phyloP scores from a whole-genome alignment of 208 protist species.

The Trypanosoma avium region DNA sequence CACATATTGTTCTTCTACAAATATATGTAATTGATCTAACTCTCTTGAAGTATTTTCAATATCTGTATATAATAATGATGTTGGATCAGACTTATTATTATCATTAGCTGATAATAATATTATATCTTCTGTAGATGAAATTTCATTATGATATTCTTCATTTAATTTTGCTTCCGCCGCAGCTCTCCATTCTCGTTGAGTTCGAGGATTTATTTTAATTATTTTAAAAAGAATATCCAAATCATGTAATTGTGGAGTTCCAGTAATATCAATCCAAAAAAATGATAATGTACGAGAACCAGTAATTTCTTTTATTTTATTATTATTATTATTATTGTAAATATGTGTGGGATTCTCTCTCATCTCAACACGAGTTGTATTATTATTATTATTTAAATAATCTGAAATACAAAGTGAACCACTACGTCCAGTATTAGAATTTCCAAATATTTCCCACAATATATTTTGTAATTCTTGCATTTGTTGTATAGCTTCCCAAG shows the following conservation, averaged over 20 bases:
- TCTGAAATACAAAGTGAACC: background rate
- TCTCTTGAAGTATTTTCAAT: background rate
- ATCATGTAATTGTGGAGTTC: conserved; percentile 3
- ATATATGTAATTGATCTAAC: conserved; percentile 10
- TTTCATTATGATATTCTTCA: background rate
- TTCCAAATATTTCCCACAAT: background rate
- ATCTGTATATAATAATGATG: background rate
- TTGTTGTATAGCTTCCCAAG: conserved; percentile 1
- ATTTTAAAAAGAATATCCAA: conserved; percentile 14
- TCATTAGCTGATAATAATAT: background rate
- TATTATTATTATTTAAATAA: background rate
- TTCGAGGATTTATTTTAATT: background rate
- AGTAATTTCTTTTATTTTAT: too few species aligned
- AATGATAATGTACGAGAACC: conserved; percentile 16
- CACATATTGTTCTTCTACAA: conserved; percentile 21
- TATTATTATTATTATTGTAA: too few species aligned
- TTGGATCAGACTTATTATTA: background rate
- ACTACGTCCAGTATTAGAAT: background rate
- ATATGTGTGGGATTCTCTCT: background rate
- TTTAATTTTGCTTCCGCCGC: conserved; percentile 8
- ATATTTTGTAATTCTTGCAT: background rate
- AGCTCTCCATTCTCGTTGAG: conserved; percentile 9
- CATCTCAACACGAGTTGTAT: background rate
- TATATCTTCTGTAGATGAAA: background rate
- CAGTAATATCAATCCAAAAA: conserved; percentile 24